Conservation (phyloP, 495 filamentous ascomycete species). For the Hypomontagnella monticulosa region DNA sequence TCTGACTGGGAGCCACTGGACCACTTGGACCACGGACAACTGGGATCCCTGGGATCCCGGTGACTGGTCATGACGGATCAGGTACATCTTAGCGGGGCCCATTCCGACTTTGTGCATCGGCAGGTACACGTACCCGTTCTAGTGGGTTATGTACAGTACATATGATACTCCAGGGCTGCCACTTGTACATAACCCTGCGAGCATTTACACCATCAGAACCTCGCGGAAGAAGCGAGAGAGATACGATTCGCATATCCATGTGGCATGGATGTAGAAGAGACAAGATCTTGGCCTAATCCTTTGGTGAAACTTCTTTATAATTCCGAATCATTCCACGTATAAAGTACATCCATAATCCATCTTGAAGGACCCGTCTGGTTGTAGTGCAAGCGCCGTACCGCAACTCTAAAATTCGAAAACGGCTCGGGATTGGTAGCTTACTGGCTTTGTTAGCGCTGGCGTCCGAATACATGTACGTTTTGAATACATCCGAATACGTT, state of each 20-base stretch:
- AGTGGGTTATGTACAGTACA: slow-evolving; percentile 8
- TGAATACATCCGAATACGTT: slow-evolving; percentile 10
- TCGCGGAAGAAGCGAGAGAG: slow-evolving; percentile 6
- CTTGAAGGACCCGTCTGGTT: not conserved
- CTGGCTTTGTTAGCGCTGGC: slow-evolving; percentile 15
- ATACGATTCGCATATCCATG: not conserved
- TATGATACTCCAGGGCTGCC: too few species aligned
- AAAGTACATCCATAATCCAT: too few species aligned
- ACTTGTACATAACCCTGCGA: slow-evolving; percentile 1
- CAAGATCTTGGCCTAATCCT: not conserved
- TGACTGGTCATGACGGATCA: not conserved
- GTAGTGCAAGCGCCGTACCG: slow-evolving; percentile 34
- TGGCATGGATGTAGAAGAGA: not conserved
- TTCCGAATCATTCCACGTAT: too few species aligned
- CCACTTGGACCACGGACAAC: not conserved
- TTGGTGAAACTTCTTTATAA: too few species aligned
- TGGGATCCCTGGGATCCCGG: too few species aligned
- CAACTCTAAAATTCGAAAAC: slow-evolving; percentile 38
- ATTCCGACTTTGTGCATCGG: slow-evolving; percentile 13
- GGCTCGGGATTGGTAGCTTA: slow-evolving; percentile 16
- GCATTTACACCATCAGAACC: not conserved
- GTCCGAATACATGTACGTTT: slow-evolving; percentile 17
- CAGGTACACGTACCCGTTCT: not conserved
- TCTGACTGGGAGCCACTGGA: not conserved
- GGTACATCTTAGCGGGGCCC: slow-evolving; percentile 4